A percentile compares a stretch with the other conserved stretches of the same genome.
These are phyloP conservation scores for Zarea fungicola DNA, from an alignment of 2,329 filamentous ascomycete genomes.

Conservation along the genomic window DNA sequence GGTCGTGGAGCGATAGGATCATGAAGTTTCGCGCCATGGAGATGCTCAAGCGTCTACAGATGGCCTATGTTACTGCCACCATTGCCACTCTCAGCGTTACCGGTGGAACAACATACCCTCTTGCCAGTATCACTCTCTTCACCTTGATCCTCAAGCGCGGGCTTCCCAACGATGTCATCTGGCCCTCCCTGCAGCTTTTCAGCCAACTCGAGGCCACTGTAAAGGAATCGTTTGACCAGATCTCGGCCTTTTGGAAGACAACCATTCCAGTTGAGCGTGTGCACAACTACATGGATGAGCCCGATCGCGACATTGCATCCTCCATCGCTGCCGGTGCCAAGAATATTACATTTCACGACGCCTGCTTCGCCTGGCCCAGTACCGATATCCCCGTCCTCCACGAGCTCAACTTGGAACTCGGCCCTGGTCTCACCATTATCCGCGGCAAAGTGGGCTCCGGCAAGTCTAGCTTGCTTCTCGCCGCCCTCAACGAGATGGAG, in stretches of 20 bases:
- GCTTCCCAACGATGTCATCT: conserved; percentile 75
- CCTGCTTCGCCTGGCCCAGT: conserved; percentile 77
- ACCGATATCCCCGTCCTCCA: conserved; percentile 47
- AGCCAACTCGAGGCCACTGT: conserved; percentile 67
- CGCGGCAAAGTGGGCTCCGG: conserved; percentile 57
- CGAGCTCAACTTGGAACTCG: conserved; percentile 41
- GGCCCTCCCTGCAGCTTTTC: conserved; percentile 80
- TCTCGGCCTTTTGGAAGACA: conserved; percentile 74
- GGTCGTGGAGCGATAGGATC: conserved; percentile 31
- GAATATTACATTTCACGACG: conserved; percentile 53
- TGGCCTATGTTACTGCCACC: conserved; percentile 32
- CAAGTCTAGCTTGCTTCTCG: conserved; percentile 56
- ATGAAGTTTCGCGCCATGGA: conserved; percentile 30
- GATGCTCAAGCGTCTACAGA: conserved; percentile 33
- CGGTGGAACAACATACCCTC: conserved; percentile 69
- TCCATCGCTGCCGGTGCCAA: conserved; percentile 26
- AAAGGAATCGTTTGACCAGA: conserved; percentile 67
- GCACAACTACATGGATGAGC: conserved; percentile 81
- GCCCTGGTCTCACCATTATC: conserved; percentile 48
- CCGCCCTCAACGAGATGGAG: conserved; percentile 61
- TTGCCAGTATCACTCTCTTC: conserved; percentile 76
- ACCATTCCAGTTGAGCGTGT: conserved; percentile 78
- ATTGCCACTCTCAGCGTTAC: conserved; percentile 67
- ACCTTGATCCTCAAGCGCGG: conserved; percentile 64
- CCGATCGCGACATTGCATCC: conserved; percentile 59